Conservation (phyloP, 768 basidiomycete species). For the Lactarius tabidus region DNA sequence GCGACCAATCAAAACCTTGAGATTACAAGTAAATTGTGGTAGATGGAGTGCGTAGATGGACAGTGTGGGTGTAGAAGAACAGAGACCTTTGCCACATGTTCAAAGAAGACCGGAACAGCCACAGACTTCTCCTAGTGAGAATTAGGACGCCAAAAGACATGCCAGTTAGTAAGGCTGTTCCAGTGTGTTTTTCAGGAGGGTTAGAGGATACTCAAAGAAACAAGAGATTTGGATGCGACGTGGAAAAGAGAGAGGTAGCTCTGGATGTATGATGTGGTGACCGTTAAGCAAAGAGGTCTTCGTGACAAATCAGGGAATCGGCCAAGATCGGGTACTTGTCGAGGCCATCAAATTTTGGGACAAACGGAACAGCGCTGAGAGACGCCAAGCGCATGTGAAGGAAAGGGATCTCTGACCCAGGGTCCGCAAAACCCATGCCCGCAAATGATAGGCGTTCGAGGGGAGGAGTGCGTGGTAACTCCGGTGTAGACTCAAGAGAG, state of each 20-base stretch:
- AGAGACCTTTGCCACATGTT: slow-evolving; percentile 15
- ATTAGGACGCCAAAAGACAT: not conserved
- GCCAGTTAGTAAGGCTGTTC: not conserved
- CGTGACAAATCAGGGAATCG: slow-evolving; percentile 18
- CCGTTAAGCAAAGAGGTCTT: slow-evolving; percentile 26
- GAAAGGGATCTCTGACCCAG: slow-evolving; percentile 16
- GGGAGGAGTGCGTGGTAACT: slow-evolving; percentile 24
- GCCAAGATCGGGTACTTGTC: slow-evolving; percentile 4
- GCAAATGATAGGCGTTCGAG: slow-evolving; percentile 22
- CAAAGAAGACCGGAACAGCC: slow-evolving; percentile 7
- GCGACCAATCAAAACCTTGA: slow-evolving; percentile 17
- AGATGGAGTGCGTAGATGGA: slow-evolving; percentile 15
- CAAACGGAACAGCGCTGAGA: slow-evolving; percentile 1
- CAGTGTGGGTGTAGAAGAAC: not conserved
- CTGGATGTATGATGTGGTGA: not conserved
- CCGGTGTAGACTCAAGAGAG: slow-evolving; percentile 25
- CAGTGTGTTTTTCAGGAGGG: slow-evolving; percentile 1
- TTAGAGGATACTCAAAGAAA: slow-evolving; percentile 4
- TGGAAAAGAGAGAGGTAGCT: slow-evolving; percentile 15
- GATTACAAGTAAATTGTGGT: slow-evolving; percentile 18
- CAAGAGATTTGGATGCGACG: slow-evolving; percentile 8
- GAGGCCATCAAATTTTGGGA: slow-evolving; percentile 1
- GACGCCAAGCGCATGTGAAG: slow-evolving; percentile 18
- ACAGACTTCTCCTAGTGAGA: slow-evolving; percentile 14
- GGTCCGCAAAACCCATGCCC: slow-evolving; percentile 25